Base-by-base conservation (phyloP, 495 filamentous ascomycete species). In the Daldinia vernicosa region DNA sequence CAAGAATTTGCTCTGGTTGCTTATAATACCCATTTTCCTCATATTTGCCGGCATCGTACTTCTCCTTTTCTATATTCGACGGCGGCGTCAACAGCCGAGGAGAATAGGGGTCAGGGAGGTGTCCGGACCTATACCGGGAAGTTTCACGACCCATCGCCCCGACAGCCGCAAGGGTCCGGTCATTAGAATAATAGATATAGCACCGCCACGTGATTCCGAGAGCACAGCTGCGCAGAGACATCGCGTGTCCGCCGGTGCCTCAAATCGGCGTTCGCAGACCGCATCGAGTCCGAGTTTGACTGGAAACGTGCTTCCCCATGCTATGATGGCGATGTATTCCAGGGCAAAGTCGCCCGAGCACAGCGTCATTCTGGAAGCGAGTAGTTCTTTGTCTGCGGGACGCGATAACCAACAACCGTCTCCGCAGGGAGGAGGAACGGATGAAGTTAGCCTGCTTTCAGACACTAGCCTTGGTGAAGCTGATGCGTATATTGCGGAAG, bases 111-210 rank as follows among this genome's bases (percentile, higher is more conserved):
- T 75, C 12, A 60, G 72, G 9, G 74, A 84, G 55, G 79, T 84
- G n/a, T 83, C 81, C 0, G 80, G 78, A 8, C 80, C 81, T 32
- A 47, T 84, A 5, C 79, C 81, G 4, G 79, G 80, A 27, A 77
- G 59, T 17, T 80, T 82, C 53, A 74, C 76, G 33, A 72, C 72
- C 22, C 76, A 77, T 24, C 43, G 56, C 15, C 39, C 62, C 22
- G 69, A 51, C 30, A 56, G 63, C 43, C 24, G 64, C 35, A 65
- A 65, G 26, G 37, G 19, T 7, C 59, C 67, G 3, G 74, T 72
- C 14, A 27, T 76, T 19, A 68, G 58, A 24, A 60, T 72, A 45
- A 57, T 69, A 26, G 72, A 77, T 60, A 67, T 72, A 33, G 74
- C 39, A 26, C 62, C 67, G 9, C 62, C 52, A 4, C 56, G 61